A percentile compares a stretch with the other conserved stretches of the same genome.
These are phyloP conservation scores for Talaromyces islandicus DNA, from an alignment of 2,329 filamentous ascomycete species.

Conservation along the genomic window DNA sequence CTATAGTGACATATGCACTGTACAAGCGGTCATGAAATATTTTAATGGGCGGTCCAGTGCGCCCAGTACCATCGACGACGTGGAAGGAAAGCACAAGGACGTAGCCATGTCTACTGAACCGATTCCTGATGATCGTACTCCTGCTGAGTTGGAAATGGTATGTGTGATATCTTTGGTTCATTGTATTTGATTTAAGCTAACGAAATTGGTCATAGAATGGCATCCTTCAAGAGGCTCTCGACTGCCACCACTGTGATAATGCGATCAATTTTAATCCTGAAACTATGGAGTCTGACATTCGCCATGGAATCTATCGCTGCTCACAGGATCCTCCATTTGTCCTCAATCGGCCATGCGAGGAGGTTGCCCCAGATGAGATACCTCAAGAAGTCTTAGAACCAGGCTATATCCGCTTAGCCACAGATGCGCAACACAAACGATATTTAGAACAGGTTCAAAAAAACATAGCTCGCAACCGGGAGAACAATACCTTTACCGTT, in stretches of 20 bases:
- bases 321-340: conserved; percentile 9
- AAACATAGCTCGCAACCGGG: conserved; percentile 5
- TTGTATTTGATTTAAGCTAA: conserved; percentile 4
- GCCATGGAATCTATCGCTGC: conserved; percentile 5
- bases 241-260: conserved; percentile 9
- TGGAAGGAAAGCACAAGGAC: conserved; percentile 1
- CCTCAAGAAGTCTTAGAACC: not conserved
- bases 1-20: conserved; percentile 9
- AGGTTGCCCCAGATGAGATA: conserved; percentile 9
- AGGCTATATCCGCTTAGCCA: conserved; percentile 9
- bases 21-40: conserved; percentile 8
- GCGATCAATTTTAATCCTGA: conserved; percentile 7
- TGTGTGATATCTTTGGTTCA: not conserved
- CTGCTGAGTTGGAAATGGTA: conserved; percentile 10
- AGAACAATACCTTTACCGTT: conserved; percentile 10
- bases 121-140: not conserved
- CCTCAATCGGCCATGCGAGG: conserved; percentile 3
- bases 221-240: conserved; percentile 14
- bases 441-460: conserved; percentile 4
- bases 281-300: conserved; percentile 11
- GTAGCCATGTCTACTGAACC: not conserved
- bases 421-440: conserved; percentile 5
- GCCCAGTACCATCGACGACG: conserved; percentile 4
- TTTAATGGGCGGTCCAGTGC: conserved; percentile 8
- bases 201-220: conserved; percentile 8